Conservation (phyloP, 371 early-diverging fungal species). For the Mortierella sp. region DNA sequence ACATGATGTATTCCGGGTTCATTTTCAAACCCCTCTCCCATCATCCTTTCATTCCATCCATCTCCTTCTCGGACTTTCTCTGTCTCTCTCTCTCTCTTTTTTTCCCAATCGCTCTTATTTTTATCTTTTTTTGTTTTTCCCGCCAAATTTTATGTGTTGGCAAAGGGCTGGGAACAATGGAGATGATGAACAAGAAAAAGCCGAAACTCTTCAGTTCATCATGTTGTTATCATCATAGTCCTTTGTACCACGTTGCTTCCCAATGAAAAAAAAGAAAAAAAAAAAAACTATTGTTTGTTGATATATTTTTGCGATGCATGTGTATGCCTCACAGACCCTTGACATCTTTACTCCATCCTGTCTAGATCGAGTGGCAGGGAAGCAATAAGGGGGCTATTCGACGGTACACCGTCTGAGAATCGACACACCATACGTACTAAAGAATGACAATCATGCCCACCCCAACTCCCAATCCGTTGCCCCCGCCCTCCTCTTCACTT, state of each 20-base stretch:
- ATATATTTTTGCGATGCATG: no score
- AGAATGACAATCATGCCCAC: conserved; percentile 7
- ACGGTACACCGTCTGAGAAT: conserved; percentile 1
- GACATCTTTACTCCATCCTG: not conserved
- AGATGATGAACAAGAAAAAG: no score
- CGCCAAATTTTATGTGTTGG: not conserved
- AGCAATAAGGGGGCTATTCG: not conserved
- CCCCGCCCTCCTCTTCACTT: conserved; percentile 12
- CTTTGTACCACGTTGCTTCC: not conserved
- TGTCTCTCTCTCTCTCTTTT: not conserved
- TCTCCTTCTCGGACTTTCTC: no score
- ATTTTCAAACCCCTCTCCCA: not conserved
- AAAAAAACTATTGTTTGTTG: not conserved
- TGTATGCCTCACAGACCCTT: not conserved
- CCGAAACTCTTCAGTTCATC: not conserved
- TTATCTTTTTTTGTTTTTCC: not conserved
- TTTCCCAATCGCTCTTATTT: not conserved
- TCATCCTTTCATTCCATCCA: not conserved
- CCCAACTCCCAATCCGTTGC: conserved; percentile 16
- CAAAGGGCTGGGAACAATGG: no score
- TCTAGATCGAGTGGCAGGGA: conserved; percentile 5
- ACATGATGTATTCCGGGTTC: not conserved
- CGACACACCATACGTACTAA: not conserved
- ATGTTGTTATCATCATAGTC: not conserved
- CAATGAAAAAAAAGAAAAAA: not conserved